Conservation (phyloP, 2,329 filamentous ascomycete species). For the Ophiostoma tasmaniense region DNA sequence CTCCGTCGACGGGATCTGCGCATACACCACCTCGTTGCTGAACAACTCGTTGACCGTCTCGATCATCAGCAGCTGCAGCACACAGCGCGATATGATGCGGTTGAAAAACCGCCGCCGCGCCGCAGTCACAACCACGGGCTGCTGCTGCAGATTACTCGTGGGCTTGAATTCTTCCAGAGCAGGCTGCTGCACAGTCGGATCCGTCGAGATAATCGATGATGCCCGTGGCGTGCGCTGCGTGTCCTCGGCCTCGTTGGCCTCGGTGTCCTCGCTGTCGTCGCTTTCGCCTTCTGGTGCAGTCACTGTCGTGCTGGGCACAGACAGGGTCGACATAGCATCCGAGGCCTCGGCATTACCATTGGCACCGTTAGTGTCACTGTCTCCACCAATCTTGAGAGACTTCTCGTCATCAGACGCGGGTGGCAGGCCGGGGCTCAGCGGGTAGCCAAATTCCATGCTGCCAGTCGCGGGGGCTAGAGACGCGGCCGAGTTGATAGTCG, state of each 20-base stretch:
- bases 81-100: conserved; percentile 97
- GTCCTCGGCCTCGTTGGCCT: conserved; percentile 22
- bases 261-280: conserved; percentile 24
- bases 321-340: conserved; percentile 26
- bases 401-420: conserved; percentile 36
- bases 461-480: conserved; percentile 45
- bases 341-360: conserved; percentile 26
- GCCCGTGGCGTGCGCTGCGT: conserved; percentile 13
- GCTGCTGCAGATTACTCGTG: conserved; percentile 66
- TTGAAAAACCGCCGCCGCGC: conserved; percentile 95
- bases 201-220: conserved; percentile 10
- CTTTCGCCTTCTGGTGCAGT: conserved; percentile 28
- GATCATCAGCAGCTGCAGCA: conserved; percentile 96
- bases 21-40: conserved; percentile 91
- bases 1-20: conserved; percentile 82
- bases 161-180: conserved; percentile 82
- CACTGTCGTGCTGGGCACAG: conserved; percentile 24
- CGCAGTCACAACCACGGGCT: conserved; percentile 84
- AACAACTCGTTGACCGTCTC: conserved; percentile 98
- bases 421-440: conserved; percentile 32
- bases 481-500: conserved; percentile 46
- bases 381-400: conserved; percentile 45
- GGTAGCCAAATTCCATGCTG: conserved; percentile 42
- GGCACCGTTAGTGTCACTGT: conserved; percentile 26
- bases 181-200: conserved; percentile 33